Base-by-base conservation (phyloP, 2,329 filamentous ascomycete genomes). In the Sordariomycetes sp. region DNA sequence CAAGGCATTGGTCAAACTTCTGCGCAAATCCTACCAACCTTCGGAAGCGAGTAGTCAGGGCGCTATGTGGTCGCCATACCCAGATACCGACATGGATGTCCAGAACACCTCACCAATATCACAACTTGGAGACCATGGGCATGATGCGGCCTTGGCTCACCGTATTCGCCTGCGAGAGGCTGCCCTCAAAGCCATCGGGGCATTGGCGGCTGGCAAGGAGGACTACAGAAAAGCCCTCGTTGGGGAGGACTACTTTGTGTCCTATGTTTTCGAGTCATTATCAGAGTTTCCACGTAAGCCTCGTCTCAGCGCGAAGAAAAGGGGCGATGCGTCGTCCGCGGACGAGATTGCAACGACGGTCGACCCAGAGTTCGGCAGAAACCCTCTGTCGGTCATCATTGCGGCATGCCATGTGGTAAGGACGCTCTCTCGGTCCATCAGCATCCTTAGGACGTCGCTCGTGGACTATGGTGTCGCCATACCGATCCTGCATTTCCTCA, bases 321-420 rank as follows among this genome's bases (percentile, higher is more conserved):
- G n/a, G n/a, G n/a, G n/a, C n/a, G n/a, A n/a, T n/a, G n/a, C n/a
- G n/a, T n/a, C 45, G 46, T 16, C 31, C n/a, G 17, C 9, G 20
- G 31, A 21, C 5, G n/a, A 21, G 23, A 21, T 16, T 8, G 9
- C 36, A 12, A 17, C 21, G 15, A 50, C 50, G 29, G 46, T 51
- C 25, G 48, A 54, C 14, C 46, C 58, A 5, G 65, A 73, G 10
- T 83, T 82, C 45, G 86, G 86, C 3, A 58, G 53, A 18, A 95
- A 96, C 47, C 80, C 87, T 2, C 68, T 76, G 7, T 63, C 75
- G 4, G 88, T 94, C 16, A 68, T 96, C 16, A 70, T 93, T 35
- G 87, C 88, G 15, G 90, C 86, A 2, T 95, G 88, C 51, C 80
- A 85, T 49, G 79, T 84, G 18, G 74, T 87, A 19, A 74, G 85